Conservation (phyloP, 805 yeast genomes). For the Trichomonascus vanleenenianus region DNA sequence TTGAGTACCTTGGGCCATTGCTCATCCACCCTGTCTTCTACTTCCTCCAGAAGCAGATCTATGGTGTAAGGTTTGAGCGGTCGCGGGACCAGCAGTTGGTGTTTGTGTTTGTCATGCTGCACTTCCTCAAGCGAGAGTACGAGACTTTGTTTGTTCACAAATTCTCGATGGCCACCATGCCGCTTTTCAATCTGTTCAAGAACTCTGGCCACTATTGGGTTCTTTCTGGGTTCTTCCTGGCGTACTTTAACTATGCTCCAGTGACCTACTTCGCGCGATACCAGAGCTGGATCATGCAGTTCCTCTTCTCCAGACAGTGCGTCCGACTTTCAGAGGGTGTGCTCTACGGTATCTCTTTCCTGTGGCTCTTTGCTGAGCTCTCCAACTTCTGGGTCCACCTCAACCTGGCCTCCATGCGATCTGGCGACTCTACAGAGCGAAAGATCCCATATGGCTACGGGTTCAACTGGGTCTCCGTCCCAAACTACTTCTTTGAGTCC, state of each 20-base stretch:
- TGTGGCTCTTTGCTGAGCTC: conserved; percentile 47
- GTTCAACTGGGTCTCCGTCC: conserved; percentile 75
- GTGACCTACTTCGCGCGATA: conserved; percentile 21
- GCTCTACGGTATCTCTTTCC: conserved; percentile 13
- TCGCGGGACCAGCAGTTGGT: conserved; percentile 48
- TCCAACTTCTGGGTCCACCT: conserved; percentile 70
- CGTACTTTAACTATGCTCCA: conserved; percentile 44
- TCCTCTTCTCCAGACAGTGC: conserved; percentile 20
- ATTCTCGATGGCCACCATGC: conserved; percentile 91
- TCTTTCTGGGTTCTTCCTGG: conserved; percentile 62
- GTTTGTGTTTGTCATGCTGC: conserved; percentile 53
- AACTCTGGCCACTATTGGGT: conserved; percentile 91
- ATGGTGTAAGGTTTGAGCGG: conserved; percentile 32
- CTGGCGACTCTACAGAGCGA: conserved; percentile 49
- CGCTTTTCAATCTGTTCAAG: conserved; percentile 75
- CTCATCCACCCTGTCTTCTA: conserved; percentile 68
- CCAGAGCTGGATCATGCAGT: conserved; percentile 9
- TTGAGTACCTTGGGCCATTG: conserved; percentile 89
- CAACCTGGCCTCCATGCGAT: conserved; percentile 48
- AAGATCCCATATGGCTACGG: conserved; percentile 79
- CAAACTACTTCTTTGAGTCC: conserved; percentile 88
- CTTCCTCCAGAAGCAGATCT: conserved; percentile 32
- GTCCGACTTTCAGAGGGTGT: conserved; percentile 6
- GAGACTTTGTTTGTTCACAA: conserved; percentile 81
- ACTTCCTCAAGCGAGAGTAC: conserved; percentile 79